These are phyloP conservation scores for Colletotrichum sublineola DNA, from an alignment of 2,329 filamentous ascomycete genomes.

Conservation along the genomic window DNA sequence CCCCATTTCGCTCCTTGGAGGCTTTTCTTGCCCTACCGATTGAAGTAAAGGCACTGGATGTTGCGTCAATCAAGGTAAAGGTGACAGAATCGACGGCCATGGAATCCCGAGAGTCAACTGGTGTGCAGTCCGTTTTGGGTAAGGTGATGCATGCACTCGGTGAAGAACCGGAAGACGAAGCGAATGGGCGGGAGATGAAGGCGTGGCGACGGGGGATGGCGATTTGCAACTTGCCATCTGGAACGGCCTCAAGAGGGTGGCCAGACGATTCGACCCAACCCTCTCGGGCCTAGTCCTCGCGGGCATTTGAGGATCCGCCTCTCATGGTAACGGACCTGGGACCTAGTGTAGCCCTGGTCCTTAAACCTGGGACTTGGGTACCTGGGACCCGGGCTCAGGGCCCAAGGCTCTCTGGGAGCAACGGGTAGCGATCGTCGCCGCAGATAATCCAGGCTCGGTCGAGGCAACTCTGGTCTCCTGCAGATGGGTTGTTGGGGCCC, in stretches of 20 bases:
- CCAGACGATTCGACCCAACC: conserved; percentile 25
- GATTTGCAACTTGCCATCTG: conserved; percentile 32
- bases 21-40: neutral
- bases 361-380: conserved; percentile 32
- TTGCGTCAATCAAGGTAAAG: neutral
- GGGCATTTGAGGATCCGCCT: conserved; percentile 38
- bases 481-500: neutral
- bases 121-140: neutral
- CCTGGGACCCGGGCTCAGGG: conserved; percentile 36
- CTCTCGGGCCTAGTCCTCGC: conserved; percentile 31
- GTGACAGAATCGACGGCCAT: neutral
- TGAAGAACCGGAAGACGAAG: conserved; percentile 14
- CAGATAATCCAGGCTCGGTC: conserved; percentile 25
- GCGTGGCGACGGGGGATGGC: conserved; percentile 15
- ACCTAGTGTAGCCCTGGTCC: conserved; percentile 13
- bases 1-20: neutral
- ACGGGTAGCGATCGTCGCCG: conserved; percentile 38
- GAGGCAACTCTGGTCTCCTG: conserved; percentile 24
- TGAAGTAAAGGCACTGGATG: neutral
- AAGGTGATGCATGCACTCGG: conserved; percentile 10
- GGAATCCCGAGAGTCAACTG: neutral
- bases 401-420: conserved; percentile 19
- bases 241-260: conserved; percentile 11
- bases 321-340: conserved; percentile 26
- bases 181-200: neutral